Evolutionary conservation across 208 protist genomes (phyloP), one percentile per base, ranked within the genome.

Genomic region (Vickermania spadyakhi): DNA sequence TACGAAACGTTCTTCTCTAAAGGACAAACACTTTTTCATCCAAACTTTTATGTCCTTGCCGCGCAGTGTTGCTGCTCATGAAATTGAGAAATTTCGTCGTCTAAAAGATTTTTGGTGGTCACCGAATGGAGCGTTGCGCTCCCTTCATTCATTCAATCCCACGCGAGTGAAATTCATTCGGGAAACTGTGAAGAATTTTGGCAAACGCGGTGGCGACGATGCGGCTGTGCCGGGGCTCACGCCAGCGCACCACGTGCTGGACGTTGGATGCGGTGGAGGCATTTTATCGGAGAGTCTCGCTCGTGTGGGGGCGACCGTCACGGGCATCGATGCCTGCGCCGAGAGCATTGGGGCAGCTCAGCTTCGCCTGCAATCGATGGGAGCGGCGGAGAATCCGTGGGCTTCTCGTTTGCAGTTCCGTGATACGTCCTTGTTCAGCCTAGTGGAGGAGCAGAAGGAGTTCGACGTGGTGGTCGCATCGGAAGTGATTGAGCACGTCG

Each of bases 401-500:
- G 31, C 14, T 58, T 30, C 18, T 49, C 62, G 57, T 60, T 28
- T 72, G 54, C 57, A 57, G 11, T 76, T 77, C 62, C 60, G 64
- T 28, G 52, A 73, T 52, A 68, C 66, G 11, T 81, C 75, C 4
- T 73, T 90, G 62, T 75, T 81, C 23, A 75, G 79, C 4, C n/a
- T 93, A 2, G 73, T 81, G 0, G 49, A 69, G 58, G 28, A 76
- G 56, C 31, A 71, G 42, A 31, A 67, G 57, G 60, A 73, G 26
- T 96, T 86, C 61, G 94, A 98, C 62, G 70, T 96, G 1, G 89
- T 98, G 11, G 72, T 89, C 31, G 87, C 90, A 14, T 81, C 87
- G 1, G 94, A 98, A 58, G 91, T 98, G 26, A 79, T 98, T 53
- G 94, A 98, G 68, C 94, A 98, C 63, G 94, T 98, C 23, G 76